Base-by-base conservation (phyloP, 176 grass and related monocot species). In the Oryza nivara region DNA sequence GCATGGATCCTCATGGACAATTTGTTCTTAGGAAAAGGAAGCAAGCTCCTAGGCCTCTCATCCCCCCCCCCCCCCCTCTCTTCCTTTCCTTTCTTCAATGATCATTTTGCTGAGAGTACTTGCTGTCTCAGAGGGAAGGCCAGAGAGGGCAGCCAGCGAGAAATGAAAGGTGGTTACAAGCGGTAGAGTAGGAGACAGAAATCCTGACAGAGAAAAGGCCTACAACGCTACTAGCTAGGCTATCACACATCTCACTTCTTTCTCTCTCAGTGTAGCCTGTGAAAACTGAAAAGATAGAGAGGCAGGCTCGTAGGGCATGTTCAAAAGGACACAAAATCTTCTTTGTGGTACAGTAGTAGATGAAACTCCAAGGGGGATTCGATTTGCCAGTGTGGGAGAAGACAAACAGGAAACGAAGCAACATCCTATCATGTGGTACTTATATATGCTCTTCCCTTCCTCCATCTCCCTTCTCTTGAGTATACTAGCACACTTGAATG, bases 321-420 rank as follows among this genome's bases (percentile, higher is more conserved):
- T 80, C 85, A 78, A 82, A 94, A 97, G 87, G 89, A 92, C 87
- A 94, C 68, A 74, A 86, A 54, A 92, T 92, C 89, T 80, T 90
- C 91, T 70, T 67, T 77, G 80, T 54, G 77, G 85, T 91, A 97
- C 89, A 88, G 74, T 70, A 66, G 69, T 73, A 71, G 76, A 88
- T 90, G 86, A 88, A 91, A 90, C 82, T 80, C 72, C 71, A 82
- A 85, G 73, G 60, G 84, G n/a, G 84, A 86, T 91, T 84, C 68
- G 36, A 75, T 81, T 78, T 88, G 68, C 87, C 80, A 76, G n/a
- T 77, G 56, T 64, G 54, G 6, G 88, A 82, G 85, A 85, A 70
- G 79, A 82, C 44, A 91, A 54, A 84, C 65, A 80, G 82, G 83
- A 77, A 30, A 77, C n/a, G 28, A 82, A 66, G 79, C 79, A 74